phyloP scores from a whole-genome alignment of 1,284 basidiomycete species.

The Phlebopus sp. region DNA sequence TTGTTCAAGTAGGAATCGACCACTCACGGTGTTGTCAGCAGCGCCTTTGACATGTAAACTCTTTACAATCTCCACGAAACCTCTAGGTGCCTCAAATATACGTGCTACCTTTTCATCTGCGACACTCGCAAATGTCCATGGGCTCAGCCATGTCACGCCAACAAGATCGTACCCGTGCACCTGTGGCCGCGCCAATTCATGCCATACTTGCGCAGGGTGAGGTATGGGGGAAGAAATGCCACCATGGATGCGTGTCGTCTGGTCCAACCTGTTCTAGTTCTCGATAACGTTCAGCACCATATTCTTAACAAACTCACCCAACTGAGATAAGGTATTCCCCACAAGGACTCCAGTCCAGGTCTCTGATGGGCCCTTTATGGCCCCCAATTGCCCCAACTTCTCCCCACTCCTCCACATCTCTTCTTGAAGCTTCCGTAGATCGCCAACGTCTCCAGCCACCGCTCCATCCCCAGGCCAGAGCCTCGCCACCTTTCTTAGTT shows the following conservation, averaged over 20 bases:
- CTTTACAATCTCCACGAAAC: conserved; percentile 67
- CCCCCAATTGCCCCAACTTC: conserved; percentile 79
- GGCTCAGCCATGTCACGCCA: conserved; percentile 72
- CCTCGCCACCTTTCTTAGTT: conserved; percentile 50
- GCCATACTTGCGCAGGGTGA: conserved; percentile 53
- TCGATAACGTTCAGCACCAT: neutral
- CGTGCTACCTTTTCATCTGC: conserved; percentile 92
- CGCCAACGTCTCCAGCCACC: conserved; percentile 89
- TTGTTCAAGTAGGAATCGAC: neutral
- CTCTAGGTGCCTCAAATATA: conserved; percentile 84
- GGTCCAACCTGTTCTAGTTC: conserved; percentile 62
- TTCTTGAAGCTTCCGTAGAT: conserved; percentile 27
- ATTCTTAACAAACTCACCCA: conserved; percentile 48
- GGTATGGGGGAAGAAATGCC: conserved; percentile 27
- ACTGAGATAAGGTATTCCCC: conserved; percentile 84
- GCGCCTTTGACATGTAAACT: conserved; percentile 49
- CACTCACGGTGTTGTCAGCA: conserved; percentile 42
- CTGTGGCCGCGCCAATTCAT: conserved; percentile 87
- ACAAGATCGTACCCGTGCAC: conserved; percentile 93
- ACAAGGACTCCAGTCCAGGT: conserved; percentile 79
- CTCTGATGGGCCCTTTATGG: conserved; percentile 76
- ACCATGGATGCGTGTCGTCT: conserved; percentile 87
- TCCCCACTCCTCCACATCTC: conserved; percentile 51
- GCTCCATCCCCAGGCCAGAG: conserved; percentile 86
- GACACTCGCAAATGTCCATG: conserved; percentile 79